Base-by-base conservation (phyloP, 768 basidiomycete genomes). In the Auriscalpium microsporum region DNA sequence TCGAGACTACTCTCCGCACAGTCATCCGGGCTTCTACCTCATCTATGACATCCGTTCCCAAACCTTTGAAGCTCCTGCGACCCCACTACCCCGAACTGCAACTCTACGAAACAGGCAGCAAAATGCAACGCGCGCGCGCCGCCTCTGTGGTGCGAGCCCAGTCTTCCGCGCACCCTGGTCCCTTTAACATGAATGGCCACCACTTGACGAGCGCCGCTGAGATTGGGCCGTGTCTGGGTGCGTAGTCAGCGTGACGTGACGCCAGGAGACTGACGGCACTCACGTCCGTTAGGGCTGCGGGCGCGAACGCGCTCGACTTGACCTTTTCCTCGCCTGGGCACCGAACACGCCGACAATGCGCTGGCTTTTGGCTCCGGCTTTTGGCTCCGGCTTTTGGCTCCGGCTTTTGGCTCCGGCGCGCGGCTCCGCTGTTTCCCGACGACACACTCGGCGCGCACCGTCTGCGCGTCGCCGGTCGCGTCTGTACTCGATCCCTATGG, bases 41-140 rank as follows among this genome's bases (percentile, higher is more conserved):
- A 14, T 96, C 94, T 7, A 98, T 99, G 95, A 99, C 96, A 10
- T 94, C 93, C 21, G 95, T 99, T 10, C 96, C 96, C 1, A 98
- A 99, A 75, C 95, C 96, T 33, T 79, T 99, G 56, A 99, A 99
- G 73, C 98, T 99, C 73, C 80, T 99, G 34, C 86, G 94, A 55
- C 94, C 94, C 36, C 87, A 93, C 68, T 98, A 95, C 68, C 89
- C 87, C 48, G 85, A 83, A 55, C 79, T 95, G 44, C 88, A 94
- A 69, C 73, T 97, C 28, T 94, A 94, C 68, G 86, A 90, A 56
- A 77, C 83, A 40, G 90, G 94, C 21, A 21, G 21, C 21, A 21
- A 21, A 21, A 21, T 21, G 21, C 21, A 21, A 21, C 21, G 21
- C 21, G 21, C 21, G 21, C 21, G 21, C 21, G 86, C 68, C 82